Evolutionary conservation across 2,329 filamentous ascomycete species (phyloP), one percentile per base, ranked within the genome.

Genomic region (Epichloe gansuensis): DNA sequence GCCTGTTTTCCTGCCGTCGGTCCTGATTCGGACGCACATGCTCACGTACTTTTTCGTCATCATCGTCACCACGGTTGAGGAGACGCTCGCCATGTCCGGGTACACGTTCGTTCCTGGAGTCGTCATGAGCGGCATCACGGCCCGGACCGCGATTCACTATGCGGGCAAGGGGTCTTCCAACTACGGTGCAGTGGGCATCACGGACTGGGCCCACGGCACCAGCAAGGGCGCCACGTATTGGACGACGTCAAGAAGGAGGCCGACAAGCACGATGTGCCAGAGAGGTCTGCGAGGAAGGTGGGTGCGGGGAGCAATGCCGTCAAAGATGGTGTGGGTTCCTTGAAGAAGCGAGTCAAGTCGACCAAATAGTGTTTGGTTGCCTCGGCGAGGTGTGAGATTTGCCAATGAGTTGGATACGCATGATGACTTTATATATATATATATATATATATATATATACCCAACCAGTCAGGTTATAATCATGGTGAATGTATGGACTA

Each of bases 21-120:
- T 82, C 21, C 58, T 77, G n/a, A 72, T 88, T 42, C 81, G 82
- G 8, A 81, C 83, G 38, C 86, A 90, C 64, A 74, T 88, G 4
- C 72, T 89, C n/a, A 87, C 83, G 0, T 88, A 84, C 68, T 75
- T 87, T 52, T 61, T 86, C 11, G 78, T 87, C 56, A 71, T 82
- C 15, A 74, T 76, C 0, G 62, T 88, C 28, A 76, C 78, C 56
- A 85, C 83, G 3, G 61, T 82, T 0, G 82, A 88, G 58, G 84
- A 88, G 57, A 80, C 81, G 0, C 69, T 88, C 47, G 72, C 81
- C 31, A 81, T 80, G 67, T 86, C 81, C 0, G 85, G 85, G 0
- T 90, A 89, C 66, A 78, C 74, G 15, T 69, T 80, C 6, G 67
- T 79, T 0, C 77, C 77, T 0, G 77, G 76, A 1, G 72, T 79